Evolutionary conservation across 306 rosid genomes (phyloP).

Genomic region (Phaseolus lunatus): DNA sequence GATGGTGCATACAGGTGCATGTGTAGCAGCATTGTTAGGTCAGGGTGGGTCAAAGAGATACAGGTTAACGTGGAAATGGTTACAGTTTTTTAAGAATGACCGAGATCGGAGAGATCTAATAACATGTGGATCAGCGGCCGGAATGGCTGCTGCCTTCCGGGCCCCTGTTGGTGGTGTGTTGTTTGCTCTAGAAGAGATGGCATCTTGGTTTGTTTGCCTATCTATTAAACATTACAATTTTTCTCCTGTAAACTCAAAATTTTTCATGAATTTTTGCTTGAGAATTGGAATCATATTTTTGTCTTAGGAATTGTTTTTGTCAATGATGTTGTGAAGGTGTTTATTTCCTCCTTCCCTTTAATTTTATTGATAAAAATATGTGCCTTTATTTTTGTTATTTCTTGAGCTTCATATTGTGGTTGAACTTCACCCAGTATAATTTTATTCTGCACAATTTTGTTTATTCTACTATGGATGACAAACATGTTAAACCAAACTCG

Average conservation of each 20-base stretch:
- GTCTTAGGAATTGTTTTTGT: background rate
- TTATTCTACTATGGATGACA: background rate
- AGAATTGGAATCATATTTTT: slow-evolving; percentile 38
- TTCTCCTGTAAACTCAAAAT: slow-evolving; percentile 33
- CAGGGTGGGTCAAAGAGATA: slow-evolving; percentile 86
- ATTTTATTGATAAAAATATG: background rate
- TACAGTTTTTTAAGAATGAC: slow-evolving; percentile 80
- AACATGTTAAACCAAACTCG: slow-evolving; percentile 13
- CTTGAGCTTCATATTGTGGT: background rate
- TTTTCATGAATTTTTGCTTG: slow-evolving; percentile 14
- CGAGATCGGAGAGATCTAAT: slow-evolving; percentile 89
- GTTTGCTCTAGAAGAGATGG: slow-evolving; percentile 96
- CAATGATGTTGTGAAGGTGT: slow-evolving; percentile 15
- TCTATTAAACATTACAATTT: slow-evolving; percentile 16
- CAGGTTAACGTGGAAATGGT: slow-evolving; percentile 83
- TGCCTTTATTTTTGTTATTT: background rate
- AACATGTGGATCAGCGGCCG: slow-evolving; percentile 93
- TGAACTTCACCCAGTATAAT: background rate
- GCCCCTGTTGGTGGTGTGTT: slow-evolving; percentile 96
- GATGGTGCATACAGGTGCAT: slow-evolving; percentile 97
- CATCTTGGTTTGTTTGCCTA: slow-evolving; percentile 73
- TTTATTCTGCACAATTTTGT: slow-evolving; percentile 7
- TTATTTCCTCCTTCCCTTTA: background rate
- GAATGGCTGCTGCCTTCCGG: slow-evolving; percentile 94
- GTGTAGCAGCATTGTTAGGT: slow-evolving; percentile 82